phyloP scores from a whole-genome alignment of 805 yeast genomes.

The Suhomyces faveliae region DNA sequence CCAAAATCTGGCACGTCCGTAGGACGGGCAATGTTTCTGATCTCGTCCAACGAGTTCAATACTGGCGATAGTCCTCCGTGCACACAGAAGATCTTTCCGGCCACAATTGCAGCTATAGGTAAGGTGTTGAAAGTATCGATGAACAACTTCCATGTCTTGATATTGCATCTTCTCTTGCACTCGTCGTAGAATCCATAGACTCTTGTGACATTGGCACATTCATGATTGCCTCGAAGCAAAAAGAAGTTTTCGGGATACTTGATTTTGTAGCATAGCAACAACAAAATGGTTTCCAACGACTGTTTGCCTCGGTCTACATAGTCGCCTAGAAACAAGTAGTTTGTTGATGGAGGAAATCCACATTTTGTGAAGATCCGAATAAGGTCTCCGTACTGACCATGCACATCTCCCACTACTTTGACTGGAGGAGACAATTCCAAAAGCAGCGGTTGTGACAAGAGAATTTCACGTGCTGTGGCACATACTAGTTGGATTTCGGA shows the following conservation, averaged over 20 bases:
- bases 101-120: constrained; percentile 94
- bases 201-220: constrained; percentile 93
- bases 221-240: constrained; percentile 91
- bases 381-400: constrained; percentile 93
- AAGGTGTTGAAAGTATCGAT: constrained; percentile 93
- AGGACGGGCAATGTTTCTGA: constrained; percentile 71
- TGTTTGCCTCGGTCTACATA: constrained; percentile 98
- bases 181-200: constrained; percentile 98
- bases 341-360: constrained; percentile 94
- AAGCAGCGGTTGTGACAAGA: constrained; percentile 85
- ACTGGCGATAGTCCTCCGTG: constrained; percentile 85
- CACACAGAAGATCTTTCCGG: constrained; percentile 89
- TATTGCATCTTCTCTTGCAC: constrained; percentile 89
- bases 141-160: constrained; percentile 91
- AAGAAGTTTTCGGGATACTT: constrained; percentile 97
- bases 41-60: constrained; percentile 70
- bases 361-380: constrained; percentile 90
- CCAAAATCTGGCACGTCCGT: constrained; percentile 88
- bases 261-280: constrained; percentile 88
- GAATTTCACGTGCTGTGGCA: constrained; percentile 82
- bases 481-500: constrained; percentile 88
- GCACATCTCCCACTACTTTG: constrained; percentile 90
- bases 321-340: constrained; percentile 91
- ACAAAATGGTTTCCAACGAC: constrained; percentile 84
- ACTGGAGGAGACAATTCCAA: constrained; percentile 85